Base-by-base conservation (phyloP, 192 early-diverging fungal species). In the Allomyces macrogynus region DNA sequence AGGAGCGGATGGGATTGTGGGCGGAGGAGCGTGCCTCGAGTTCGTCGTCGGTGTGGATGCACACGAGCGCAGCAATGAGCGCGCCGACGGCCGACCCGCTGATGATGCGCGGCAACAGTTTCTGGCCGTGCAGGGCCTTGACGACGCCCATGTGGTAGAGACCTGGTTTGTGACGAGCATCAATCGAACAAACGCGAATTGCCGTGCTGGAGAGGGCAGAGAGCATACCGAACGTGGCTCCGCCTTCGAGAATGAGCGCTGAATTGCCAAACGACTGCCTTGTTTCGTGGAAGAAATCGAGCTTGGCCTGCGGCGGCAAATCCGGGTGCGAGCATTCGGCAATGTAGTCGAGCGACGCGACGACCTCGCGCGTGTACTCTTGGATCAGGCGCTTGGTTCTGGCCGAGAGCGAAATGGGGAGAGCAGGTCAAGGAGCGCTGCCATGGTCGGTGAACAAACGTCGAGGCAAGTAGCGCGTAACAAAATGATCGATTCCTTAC, bases 131-230 rank as follows among this genome's bases (percentile, higher is more conserved):
- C 18, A 90, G 74, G 1, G 88, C 81, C 70, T 88, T 87, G 18
- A 86, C 82, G 3, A 88, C 88, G 24, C 88, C 88, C n/a, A 90
- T 65, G 70, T 89, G 87, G 66, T 79, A 84, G 63, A 88, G 70
- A 0, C 84, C 84, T 84, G 67, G 2, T 67, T 14, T 23, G 32
- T 12, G 63, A 71, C n/a, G 9, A 63, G 64, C 14, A 11, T 67
- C 43, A 57, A 68, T 65, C 16, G 10, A 42, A 18, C 20, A 25
- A 60, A 65, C 63, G 26, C 0, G 43, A 5, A 42, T 20, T 10
- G 61, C 40, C 65, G 64, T 57, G 61, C 24, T 5, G 43, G 3
- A 23, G 49, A n/a, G 44, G 9, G 57, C 44, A 5, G 18, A 66
- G 3, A n/a, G 24, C 68, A 24, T 77, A 81, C 84, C 84, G 67